Evolutionary conservation across 306 rosid genomes (phyloP).

Genomic region (Malus fusca): DNA sequence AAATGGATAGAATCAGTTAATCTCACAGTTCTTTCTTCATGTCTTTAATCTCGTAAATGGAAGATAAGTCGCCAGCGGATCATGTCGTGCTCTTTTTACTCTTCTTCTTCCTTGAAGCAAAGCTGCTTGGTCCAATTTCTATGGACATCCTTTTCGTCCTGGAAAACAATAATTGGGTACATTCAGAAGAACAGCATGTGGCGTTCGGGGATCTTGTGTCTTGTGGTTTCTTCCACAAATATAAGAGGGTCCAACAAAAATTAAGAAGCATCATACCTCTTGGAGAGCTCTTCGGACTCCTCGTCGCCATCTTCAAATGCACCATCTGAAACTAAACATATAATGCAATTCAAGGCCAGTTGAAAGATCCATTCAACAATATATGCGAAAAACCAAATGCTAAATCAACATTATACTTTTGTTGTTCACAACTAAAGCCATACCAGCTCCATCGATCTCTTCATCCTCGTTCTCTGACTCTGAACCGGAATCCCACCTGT

Average conservation of each 20-base stretch:
- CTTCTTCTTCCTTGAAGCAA: slow-evolving; percentile 91
- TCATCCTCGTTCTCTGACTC: slow-evolving; percentile 54
- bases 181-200: neutral
- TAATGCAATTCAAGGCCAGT: neutral
- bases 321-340: slow-evolving; percentile 23
- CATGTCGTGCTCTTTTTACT: slow-evolving; percentile 40
- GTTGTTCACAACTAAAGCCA: slow-evolving; percentile 6
- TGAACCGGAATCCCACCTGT: slow-evolving; percentile 69
- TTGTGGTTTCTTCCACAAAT: neutral
- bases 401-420: neutral
- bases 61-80: slow-evolving; percentile 1
- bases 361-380: neutral
- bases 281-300: slow-evolving; percentile 61
- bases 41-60: neutral
- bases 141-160: slow-evolving; percentile 82
- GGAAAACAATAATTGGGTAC: slow-evolving; percentile 10
- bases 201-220: neutral
- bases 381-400: neutral
- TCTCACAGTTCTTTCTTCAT: neutral
- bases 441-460: slow-evolving; percentile 45
- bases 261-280: slow-evolving; percentile 36
- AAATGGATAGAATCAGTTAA: neutral
- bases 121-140: slow-evolving; percentile 86
- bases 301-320: slow-evolving; percentile 33
- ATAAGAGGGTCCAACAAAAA: neutral